These are phyloP conservation scores for Teratosphaeria destructans DNA, from an alignment of 2,329 filamentous ascomycete genomes.

Conservation along the genomic window DNA sequence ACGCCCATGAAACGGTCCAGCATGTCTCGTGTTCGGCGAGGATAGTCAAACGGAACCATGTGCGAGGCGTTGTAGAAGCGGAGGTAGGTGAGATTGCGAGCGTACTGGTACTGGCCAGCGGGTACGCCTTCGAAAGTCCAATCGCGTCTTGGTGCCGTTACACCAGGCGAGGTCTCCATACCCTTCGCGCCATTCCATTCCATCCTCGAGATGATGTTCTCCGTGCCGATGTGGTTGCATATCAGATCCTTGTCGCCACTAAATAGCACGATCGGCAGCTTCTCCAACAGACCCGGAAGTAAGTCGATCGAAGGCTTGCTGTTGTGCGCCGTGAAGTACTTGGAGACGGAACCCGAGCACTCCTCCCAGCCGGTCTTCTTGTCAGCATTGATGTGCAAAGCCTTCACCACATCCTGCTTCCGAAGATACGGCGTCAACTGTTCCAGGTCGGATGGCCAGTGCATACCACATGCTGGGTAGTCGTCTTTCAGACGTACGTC, in stretches of 20 bases:
- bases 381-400: slow-evolving; percentile 70
- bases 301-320: slow-evolving; percentile 65
- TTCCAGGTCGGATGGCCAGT: slow-evolving; percentile 84
- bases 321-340: slow-evolving; percentile 57
- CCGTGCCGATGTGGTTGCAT: slow-evolving; percentile 93
- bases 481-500: slow-evolving; percentile 77
- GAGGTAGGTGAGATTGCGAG: slow-evolving; percentile 90
- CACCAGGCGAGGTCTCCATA: slow-evolving; percentile 77
- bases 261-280: slow-evolving; percentile 76
- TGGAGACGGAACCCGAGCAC: slow-evolving; percentile 70
- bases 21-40: slow-evolving; percentile 84
- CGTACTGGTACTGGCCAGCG: slow-evolving; percentile 88
- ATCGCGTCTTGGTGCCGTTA: slow-evolving; percentile 81
- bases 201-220: slow-evolving; percentile 81
- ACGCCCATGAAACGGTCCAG: slow-evolving; percentile 92
- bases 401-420: slow-evolving; percentile 63
- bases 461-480: slow-evolving; percentile 85
- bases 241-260: slow-evolving; percentile 91
- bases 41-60: slow-evolving; percentile 95
- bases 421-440: slow-evolving; percentile 75
- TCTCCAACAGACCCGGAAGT: slow-evolving; percentile 65
- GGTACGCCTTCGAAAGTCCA: slow-evolving; percentile 88
- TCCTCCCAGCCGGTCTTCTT: slow-evolving; percentile 87
- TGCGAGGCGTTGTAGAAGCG: slow-evolving; percentile 92
- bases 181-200: slow-evolving; percentile 85